Percentiles rank a stretch among this genome's conserved stretches.
Conservation (phyloP, 306 rosid genomes). For the Prunus davidiana region DNA sequence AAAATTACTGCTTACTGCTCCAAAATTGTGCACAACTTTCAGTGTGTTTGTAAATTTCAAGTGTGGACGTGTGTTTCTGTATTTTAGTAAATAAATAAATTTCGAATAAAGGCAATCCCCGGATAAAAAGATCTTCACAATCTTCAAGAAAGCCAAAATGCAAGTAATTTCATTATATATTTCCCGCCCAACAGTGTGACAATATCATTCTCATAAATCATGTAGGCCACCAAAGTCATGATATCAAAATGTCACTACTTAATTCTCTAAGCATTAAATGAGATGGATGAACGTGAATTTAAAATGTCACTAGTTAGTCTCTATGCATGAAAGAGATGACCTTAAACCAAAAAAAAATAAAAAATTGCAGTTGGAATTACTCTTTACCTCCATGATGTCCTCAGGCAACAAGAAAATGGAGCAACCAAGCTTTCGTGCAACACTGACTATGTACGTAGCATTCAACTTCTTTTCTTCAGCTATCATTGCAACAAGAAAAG, state of each 20-base stretch:
- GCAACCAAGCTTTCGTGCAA: constrained; percentile 95
- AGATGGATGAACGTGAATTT: not conserved
- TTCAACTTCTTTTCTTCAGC: constrained; percentile 92
- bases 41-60: not conserved
- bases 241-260: not conserved
- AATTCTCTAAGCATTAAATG: not conserved
- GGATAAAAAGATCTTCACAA: not conserved
- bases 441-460: constrained; percentile 91
- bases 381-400: constrained; percentile 85
- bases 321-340: not conserved
- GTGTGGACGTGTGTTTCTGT: not conserved
- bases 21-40: too few relatives aligned
- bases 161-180: not conserved
- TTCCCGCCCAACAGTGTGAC: not conserved
- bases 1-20: not conserved
- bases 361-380: constrained; percentile 8
- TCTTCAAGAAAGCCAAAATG: not conserved
- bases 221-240: not conserved
- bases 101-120: too few relatives aligned
- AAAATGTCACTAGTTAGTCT: constrained; percentile 7
- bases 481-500: constrained; percentile 28
- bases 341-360: not conserved
- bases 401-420: constrained; percentile 92
- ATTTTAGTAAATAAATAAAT: too few relatives aligned
- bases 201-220: not conserved